A percentile compares a stretch with the other conserved stretches of the same genome.
phyloP scores from a whole-genome alignment of 352 stramenopile genomes.

The Pythium apleroticum region DNA sequence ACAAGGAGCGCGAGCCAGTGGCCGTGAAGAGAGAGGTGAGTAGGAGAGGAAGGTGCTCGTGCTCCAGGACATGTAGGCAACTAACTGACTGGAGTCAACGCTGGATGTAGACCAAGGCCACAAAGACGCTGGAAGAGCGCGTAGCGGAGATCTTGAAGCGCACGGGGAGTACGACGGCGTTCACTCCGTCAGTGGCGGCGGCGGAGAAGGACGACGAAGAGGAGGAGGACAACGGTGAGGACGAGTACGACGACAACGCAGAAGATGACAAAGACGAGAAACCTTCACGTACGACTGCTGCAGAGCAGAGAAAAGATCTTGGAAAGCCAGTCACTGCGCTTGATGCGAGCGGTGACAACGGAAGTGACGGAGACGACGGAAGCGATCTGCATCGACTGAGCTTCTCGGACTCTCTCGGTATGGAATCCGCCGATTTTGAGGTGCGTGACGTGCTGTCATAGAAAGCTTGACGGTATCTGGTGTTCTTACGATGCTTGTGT shows the following conservation, averaged over 20 bases:
- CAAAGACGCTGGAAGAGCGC: conserved; percentile 66
- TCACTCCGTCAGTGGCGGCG: conserved; percentile 10
- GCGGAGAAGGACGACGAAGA: conserved; percentile 10
- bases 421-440: conserved; percentile 81
- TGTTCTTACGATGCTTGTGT: neutral
- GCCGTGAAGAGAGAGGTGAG: conserved; percentile 25
- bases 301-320: neutral
- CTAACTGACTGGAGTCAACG: neutral
- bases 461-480: no score
- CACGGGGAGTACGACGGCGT: conserved; percentile 55
- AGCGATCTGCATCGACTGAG: conserved; percentile 35
- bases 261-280: neutral
- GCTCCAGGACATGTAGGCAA: neutral
- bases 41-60: neutral
- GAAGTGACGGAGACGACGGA: conserved; percentile 10
- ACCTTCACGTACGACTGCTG: neutral
- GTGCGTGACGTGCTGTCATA: conserved; percentile 25
- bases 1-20: conserved; percentile 12
- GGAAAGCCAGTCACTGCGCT: neutral
- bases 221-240: conserved; percentile 3
- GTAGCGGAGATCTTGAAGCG: conserved; percentile 77
- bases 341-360: neutral
- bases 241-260: conserved; percentile 11
- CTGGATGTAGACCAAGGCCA: conserved; percentile 19
- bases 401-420: conserved; percentile 68